Percentiles rank a stretch among this genome's conserved stretches.
Conservation (phyloP, 1,284 basidiomycete species). For the Porodaedalea pini region DNA sequence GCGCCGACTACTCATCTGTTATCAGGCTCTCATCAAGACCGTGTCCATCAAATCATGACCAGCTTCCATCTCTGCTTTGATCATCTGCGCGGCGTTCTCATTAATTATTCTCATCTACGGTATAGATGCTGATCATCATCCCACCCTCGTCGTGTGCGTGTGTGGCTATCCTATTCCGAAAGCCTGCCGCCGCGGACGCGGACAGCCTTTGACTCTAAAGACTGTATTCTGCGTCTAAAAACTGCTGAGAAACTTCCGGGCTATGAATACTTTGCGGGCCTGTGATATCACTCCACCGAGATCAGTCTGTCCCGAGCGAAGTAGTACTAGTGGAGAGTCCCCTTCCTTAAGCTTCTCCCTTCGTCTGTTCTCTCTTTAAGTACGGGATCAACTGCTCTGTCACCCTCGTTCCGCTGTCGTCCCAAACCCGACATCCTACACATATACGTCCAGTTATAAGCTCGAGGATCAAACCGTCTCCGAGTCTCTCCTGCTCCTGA, state of each 20-base stretch:
- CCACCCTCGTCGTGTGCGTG: background rate
- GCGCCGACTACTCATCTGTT: too few species aligned
- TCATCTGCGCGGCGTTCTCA: background rate
- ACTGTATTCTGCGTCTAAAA: too few species aligned
- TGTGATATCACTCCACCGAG: background rate
- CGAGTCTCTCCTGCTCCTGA: background rate
- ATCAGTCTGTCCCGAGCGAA: background rate
- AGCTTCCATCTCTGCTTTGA: background rate
- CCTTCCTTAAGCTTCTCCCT: background rate
- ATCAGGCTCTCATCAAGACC: background rate
- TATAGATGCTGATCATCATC: background rate
- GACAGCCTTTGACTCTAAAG: too few species aligned
- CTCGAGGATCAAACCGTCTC: background rate
- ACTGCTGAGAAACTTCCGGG: background rate
- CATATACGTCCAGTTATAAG: background rate
- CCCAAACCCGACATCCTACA: background rate
- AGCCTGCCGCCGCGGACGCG: background rate
- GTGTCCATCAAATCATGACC: background rate
- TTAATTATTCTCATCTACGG: background rate
- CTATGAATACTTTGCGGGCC: background rate
- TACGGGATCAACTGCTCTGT: background rate
- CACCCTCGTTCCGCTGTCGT: background rate
- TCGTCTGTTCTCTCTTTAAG: background rate
- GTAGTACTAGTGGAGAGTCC: background rate
- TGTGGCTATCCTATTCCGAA: background rate